Percentiles rank a stretch among this genome's conserved stretches.
Conservation (phyloP, 1,139 yeast species). For the Sugiyamaella xylanicola region DNA sequence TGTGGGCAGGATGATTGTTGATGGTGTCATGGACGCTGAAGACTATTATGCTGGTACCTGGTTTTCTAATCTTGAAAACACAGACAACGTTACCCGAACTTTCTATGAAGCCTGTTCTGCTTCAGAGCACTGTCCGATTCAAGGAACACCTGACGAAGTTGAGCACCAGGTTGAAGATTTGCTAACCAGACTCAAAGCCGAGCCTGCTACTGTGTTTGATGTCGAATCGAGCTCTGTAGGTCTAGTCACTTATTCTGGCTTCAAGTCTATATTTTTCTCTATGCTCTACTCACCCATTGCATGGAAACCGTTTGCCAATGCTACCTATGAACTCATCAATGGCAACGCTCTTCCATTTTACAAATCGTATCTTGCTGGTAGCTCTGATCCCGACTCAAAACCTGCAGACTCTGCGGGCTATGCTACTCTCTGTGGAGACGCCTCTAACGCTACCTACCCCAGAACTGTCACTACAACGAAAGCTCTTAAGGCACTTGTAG, state of each 20-base stretch:
- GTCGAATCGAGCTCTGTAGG: conserved; percentile 16
- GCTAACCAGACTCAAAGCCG: conserved; percentile 13
- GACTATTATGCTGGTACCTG: conserved; percentile 26
- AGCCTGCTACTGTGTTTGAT: conserved; percentile 21
- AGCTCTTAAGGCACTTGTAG: conserved; percentile 14
- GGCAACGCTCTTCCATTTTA: conserved; percentile 20
- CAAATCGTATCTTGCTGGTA: neutral
- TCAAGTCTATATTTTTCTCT: conserved; percentile 15
- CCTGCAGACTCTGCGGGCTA: conserved; percentile 20
- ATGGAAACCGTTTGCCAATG: conserved; percentile 22
- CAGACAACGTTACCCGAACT: conserved; percentile 19
- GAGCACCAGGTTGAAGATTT: conserved; percentile 12
- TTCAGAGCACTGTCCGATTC: conserved; percentile 23
- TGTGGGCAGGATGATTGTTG: conserved; percentile 28
- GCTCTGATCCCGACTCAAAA: neutral
- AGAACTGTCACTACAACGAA: conserved; percentile 10
- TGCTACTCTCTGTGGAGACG: conserved; percentile 26
- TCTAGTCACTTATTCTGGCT: conserved; percentile 19
- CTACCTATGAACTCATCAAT: conserved; percentile 16
- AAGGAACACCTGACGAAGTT: conserved; percentile 23
- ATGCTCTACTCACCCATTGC: conserved; percentile 18
- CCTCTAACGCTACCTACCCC: conserved; percentile 14
- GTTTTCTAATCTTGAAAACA: conserved; percentile 21
- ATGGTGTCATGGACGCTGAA: conserved; percentile 27
- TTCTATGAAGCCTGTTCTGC: conserved; percentile 23